A percentile compares a stretch with the other conserved stretches of the same genome.
Conservation (phyloP, 768 basidiomycete genomes). For the Mycena vulgaris region DNA sequence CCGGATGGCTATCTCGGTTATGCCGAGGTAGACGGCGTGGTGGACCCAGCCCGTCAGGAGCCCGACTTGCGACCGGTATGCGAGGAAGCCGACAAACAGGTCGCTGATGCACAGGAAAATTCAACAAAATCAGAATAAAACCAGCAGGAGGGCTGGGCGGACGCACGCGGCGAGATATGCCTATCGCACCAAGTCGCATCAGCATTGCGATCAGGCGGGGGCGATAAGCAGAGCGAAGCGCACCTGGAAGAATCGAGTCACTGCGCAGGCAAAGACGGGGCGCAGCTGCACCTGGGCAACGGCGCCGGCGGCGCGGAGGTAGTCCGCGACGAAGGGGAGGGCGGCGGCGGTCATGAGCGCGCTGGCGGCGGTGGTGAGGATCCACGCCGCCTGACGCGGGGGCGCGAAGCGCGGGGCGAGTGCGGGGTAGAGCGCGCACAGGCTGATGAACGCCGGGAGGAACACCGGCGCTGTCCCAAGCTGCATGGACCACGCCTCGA, state of each 20-base stretch:
- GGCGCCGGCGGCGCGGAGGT: conserved; percentile 20
- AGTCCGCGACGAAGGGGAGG: conserved; percentile 54
- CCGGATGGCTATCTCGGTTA: conserved; percentile 53
- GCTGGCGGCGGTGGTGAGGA: conserved; percentile 57
- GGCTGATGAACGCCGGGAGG: conserved; percentile 36
- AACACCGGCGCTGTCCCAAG: no score
- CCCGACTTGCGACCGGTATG: conserved; percentile 58
- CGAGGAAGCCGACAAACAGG: conserved; percentile 54
- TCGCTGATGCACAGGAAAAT: conserved; percentile 44
- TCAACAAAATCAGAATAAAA: no score
- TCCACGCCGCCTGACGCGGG: conserved; percentile 58
- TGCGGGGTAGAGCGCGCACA: conserved; percentile 40
- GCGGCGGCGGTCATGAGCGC: conserved; percentile 54
- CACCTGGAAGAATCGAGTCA: conserved; percentile 54
- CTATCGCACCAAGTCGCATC: neutral
- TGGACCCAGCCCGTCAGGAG: conserved; percentile 67
- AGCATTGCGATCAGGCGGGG: no score
- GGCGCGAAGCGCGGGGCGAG: conserved; percentile 45
- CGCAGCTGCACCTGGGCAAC: neutral
- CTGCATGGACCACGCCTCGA: no score
- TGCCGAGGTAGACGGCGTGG: conserved; percentile 57
- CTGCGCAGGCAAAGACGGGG: neutral
- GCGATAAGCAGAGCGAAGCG: neutral
- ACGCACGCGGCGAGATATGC: conserved; percentile 18
- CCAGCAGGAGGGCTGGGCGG: neutral